A percentile compares a stretch with the other conserved stretches of the same genome.
phyloP scores from a whole-genome alignment of 2,329 filamentous ascomycete genomes.

The Metarhizium robertsii region DNA sequence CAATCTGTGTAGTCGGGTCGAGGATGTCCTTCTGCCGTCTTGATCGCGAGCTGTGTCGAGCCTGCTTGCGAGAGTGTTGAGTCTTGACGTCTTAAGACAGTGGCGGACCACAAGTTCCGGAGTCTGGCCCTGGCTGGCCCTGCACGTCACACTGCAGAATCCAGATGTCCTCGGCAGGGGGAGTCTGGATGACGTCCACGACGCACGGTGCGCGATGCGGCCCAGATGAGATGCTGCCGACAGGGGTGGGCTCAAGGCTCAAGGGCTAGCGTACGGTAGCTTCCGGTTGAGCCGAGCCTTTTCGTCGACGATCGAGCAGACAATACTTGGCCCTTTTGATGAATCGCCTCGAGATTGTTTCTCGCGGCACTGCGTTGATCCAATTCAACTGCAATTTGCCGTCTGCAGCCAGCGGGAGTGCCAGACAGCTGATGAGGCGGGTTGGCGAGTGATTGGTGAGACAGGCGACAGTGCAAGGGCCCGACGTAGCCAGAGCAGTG shows the following conservation, averaged over 20 bases:
- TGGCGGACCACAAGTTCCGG: conserved; percentile 2
- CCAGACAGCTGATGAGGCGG: background rate
- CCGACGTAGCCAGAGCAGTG: background rate
- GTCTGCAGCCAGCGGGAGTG: background rate
- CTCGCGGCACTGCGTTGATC: background rate
- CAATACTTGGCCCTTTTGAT: background rate
- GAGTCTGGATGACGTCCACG: background rate
- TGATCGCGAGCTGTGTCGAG: background rate
- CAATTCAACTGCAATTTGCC: background rate
- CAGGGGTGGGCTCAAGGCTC: background rate
- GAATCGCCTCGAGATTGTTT: background rate
- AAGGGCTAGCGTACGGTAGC: background rate
- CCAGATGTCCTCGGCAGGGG: no score
- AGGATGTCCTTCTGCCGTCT: background rate
- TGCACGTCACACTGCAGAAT: background rate
- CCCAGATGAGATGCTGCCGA: background rate
- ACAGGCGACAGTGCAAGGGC: background rate
- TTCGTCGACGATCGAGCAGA: background rate
- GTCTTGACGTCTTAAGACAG: background rate
- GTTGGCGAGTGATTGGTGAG: background rate
- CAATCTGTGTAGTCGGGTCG: background rate
- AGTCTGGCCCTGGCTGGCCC: background rate
- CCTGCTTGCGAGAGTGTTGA: background rate
- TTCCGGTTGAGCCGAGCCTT: background rate
- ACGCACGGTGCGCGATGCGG: background rate